These are phyloP conservation scores for Gracilaria domingensis DNA, from an alignment of 23 red algal genomes.

Conservation along the genomic window DNA sequence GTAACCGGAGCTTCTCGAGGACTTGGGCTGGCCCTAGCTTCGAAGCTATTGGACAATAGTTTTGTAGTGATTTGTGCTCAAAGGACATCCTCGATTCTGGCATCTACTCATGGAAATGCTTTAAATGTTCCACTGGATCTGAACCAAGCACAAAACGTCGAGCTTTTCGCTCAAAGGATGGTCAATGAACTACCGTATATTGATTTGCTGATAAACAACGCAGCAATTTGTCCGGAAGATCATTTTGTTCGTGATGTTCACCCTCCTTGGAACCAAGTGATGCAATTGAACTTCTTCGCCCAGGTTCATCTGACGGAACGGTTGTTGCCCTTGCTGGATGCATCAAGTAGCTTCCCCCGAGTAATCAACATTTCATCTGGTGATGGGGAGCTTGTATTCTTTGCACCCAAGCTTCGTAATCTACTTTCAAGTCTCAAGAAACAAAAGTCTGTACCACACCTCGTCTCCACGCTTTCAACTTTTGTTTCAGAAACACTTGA, in stretches of 20 bases:
- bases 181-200: slow-evolving; percentile 46
- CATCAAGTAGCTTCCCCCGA: slow-evolving; percentile 7
- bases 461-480: neutral
- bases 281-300: slow-evolving; percentile 70
- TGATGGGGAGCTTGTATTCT: slow-evolving; percentile 75
- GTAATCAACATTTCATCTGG: slow-evolving; percentile 81
- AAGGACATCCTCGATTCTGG: slow-evolving; percentile 8
- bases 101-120: slow-evolving; percentile 12
- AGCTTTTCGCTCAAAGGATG: neutral
- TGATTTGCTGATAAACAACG: slow-evolving; percentile 76
- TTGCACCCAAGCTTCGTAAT: slow-evolving; percentile 9
- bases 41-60: slow-evolving; percentile 10
- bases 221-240: slow-evolving; percentile 61
- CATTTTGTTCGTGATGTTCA: neutral
- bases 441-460: neutral
- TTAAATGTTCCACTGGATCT: slow-evolving; percentile 22
- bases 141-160: neutral
- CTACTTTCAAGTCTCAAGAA: slow-evolving; percentile 5
- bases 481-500: slow-evolving; percentile 3
- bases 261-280: slow-evolving; percentile 22
- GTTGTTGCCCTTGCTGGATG: slow-evolving; percentile 24
- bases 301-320: slow-evolving; percentile 54
- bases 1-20: slow-evolving; percentile 68
- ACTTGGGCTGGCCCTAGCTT: slow-evolving; percentile 35
- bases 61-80: slow-evolving; percentile 40